Evolutionary conservation across 2,329 filamentous ascomycete species (phyloP), one percentile per base, ranked within the genome.

Genomic region (Chalaropsis thielavioides): DNA sequence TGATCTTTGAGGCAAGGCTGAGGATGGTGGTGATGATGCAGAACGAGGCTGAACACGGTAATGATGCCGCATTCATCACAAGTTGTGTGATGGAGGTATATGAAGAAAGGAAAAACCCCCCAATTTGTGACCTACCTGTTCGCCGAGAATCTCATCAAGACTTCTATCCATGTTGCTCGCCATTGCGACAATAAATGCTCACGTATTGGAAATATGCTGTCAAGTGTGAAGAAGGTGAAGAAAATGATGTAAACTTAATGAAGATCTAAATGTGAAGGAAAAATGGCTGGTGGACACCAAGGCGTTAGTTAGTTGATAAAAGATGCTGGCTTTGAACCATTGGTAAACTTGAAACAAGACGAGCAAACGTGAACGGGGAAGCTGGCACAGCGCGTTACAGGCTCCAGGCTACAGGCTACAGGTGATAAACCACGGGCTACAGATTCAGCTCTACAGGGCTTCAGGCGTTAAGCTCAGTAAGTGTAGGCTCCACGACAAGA

Each of bases 141-240:
- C 79, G 66, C 78, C 79, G 69, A 82, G 80, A 70, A 82, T 82
- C 71, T 83, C 80, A 72, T 82, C 80, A 40, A 82, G 78, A 66
- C 79, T 81, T 69, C 78, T 79, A 69, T 81, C 79, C 78, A 82
- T 80, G 67, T 76, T 78, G 67, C 74, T 72, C 64, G 74, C 71
- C 75, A 76, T 77, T 64, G 46, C 71, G 66, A 43, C 35, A 38
- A 35, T 22, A 17, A 41, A 60, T 41, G 19, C 24, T 19, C n/a
- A 22, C 40, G 38, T 19, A 64, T 7, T 15, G 38, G 22, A 27
- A 62, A 49, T 17, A 44, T 22, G 41, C 10, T 8, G 44, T 46
- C 15, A 43, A 24, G 27, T 38, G 49, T 35, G 43, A 58, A n/a
- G n/a, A n/a, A n/a, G n/a, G 31, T 40, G 49, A 19, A 24, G 27